A percentile compares a stretch with the other conserved stretches of the same genome.
Evolutionary conservation across 2,329 filamentous ascomycete genomes (phyloP).

Genomic region (Dichotomopilus funicola): DNA sequence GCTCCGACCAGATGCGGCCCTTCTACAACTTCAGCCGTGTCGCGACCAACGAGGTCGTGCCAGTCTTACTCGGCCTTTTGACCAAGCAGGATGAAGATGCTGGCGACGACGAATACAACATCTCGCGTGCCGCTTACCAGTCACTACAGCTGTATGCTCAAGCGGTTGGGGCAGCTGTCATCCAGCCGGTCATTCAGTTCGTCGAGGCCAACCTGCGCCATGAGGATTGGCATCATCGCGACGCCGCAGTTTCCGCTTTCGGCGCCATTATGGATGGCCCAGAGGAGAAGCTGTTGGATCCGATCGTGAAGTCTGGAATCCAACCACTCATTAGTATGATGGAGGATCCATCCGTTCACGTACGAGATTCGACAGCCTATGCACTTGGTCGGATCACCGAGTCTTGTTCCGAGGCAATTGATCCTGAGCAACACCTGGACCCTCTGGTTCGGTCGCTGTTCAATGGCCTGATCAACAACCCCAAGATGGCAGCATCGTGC

Average conservation of each 20-base stretch:
- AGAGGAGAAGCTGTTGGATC: conserved; percentile 84
- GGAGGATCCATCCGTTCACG: conserved; percentile 81
- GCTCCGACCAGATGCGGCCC: conserved; percentile 74
- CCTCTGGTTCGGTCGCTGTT: conserved; percentile 84
- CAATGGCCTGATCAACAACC: conserved; percentile 78
- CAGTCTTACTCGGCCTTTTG: conserved; percentile 79
- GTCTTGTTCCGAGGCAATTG: conserved; percentile 84
- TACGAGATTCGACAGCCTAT: conserved; percentile 93
- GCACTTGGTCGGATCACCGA: conserved; percentile 95
- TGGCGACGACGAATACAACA: conserved; percentile 93
- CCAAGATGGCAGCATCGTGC: conserved; percentile 96
- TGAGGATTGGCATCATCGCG: conserved; percentile 90
- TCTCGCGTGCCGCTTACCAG: conserved; percentile 91
- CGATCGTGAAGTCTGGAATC: conserved; percentile 91
- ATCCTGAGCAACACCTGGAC: conserved; percentile 74
- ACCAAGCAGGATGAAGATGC: conserved; percentile 98
- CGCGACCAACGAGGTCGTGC: conserved; percentile 88
- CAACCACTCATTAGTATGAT: conserved; percentile 86
- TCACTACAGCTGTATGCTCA: conserved; percentile 93
- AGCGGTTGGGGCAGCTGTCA: conserved; percentile 77
- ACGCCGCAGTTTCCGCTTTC: conserved; percentile 94
- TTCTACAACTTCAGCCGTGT: conserved; percentile 96
- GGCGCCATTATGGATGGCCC: conserved; percentile 98
- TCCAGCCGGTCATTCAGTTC: conserved; percentile 79
- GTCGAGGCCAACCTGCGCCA: conserved; percentile 85